phyloP scores from a whole-genome alignment of 805 yeast genomes.

The Schwanniomyces vanrijiae region DNA sequence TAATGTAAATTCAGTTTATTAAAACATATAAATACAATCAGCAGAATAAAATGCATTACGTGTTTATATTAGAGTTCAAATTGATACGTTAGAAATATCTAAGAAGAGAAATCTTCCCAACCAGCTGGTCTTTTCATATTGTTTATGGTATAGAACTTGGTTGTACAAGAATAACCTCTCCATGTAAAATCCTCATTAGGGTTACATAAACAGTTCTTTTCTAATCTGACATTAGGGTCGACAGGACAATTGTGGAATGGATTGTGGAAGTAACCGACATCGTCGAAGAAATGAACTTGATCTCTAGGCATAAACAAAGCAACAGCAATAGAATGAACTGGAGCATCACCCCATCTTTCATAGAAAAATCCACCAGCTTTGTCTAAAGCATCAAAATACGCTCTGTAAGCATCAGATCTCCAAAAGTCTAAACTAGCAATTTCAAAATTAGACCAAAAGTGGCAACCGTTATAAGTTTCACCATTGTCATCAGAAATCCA shows the following conservation, averaged over 20 bases:
- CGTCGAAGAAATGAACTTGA: constrained; percentile 74
- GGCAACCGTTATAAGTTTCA: constrained; percentile 71
- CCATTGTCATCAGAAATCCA: constrained; percentile 71
- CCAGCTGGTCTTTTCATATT: constrained; percentile 62
- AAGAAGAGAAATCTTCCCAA: constrained; percentile 62
- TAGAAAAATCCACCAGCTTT: constrained; percentile 85
- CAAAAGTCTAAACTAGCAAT: constrained; percentile 70
- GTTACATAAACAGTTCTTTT: constrained; percentile 71
- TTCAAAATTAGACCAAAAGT: constrained; percentile 89
- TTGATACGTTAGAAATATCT: background rate
- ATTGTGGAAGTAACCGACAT: constrained; percentile 80
- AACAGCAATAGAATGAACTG: constrained; percentile 85
- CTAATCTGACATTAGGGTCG: constrained; percentile 54
- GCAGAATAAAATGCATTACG: background rate
- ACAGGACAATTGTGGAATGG: constrained; percentile 84
- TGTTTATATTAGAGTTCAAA: background rate
- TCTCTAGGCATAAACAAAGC: constrained; percentile 69
- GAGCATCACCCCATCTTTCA: constrained; percentile 95
- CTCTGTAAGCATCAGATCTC: constrained; percentile 67
- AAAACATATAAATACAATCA: background rate
- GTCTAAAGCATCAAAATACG: constrained; percentile 72
- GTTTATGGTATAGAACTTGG: constrained; percentile 57
- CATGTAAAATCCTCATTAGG: constrained; percentile 75
- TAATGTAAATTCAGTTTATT: background rate
- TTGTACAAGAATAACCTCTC: constrained; percentile 71